Evolutionary conservation across 2,329 filamentous ascomycete genomes (phyloP), one percentile per base, ranked within the genome.

Genomic region (Botryotinia calthae): DNA sequence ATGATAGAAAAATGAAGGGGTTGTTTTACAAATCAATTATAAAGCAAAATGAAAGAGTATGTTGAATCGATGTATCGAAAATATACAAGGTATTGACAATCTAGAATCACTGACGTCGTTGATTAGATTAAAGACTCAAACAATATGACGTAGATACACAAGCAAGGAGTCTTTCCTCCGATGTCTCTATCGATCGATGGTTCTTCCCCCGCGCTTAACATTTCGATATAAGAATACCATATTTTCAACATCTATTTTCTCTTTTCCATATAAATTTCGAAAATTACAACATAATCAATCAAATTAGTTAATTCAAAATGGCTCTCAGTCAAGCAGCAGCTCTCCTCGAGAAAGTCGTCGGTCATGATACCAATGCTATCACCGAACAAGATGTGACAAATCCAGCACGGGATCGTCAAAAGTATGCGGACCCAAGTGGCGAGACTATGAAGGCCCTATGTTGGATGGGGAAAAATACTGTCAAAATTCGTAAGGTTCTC

Each of bases 401-500:
- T 76, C 92, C 91, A n/a, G 84, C 77, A 37, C 77, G 67, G 77
- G 85, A 91, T 73, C 81, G 84, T 31, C 80, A 80, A 46, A 84
- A 84, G 75, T 85, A 85, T 79, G 87, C 85, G 37, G 83, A 87
- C 77, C 82, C 85, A 7, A 83, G 82, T 4, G 82, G 81, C 46
- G 87, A 90, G 77, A 91, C 82, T 25, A 96, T 97, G 92, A 91
- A 93, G 81, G 94, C 94, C 0, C 83, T 97, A 22, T 88, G 87
- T 2, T 97, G 94, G 94, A 89, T 91, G 82, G 92, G 92, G 70
- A 96, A 95, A 85, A 93, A 94, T 79, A 88, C 85, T 44, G 93
- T 97, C 64, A 83, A 92, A 79, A 85, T 97, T 28, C 83, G 87
- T 89, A 81, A 73, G 82, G 72, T 40, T 46, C 71, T 40, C 10